Evolutionary conservation across 1,284 basidiomycete genomes (phyloP).

Genomic region (Apiotrichum domesticum): DNA sequence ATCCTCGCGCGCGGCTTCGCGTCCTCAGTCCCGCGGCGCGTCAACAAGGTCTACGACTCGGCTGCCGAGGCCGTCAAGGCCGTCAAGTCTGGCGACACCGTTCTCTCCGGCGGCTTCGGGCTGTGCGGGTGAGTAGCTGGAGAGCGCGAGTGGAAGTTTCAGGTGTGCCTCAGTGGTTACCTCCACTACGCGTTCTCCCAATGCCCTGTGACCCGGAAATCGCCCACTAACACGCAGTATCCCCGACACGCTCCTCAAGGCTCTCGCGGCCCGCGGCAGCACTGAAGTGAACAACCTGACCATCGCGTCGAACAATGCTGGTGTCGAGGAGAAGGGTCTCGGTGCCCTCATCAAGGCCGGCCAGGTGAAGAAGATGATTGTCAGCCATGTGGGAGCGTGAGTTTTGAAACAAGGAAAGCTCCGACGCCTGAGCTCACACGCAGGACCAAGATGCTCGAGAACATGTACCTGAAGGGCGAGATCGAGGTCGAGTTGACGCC

Average conservation of each 20-base stretch:
- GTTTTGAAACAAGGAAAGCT: not conserved
- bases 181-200: not conserved
- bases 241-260: constrained; percentile 16
- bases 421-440: not conserved
- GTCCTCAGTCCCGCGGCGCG: not conserved
- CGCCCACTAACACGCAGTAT: not conserved
- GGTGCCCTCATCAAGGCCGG: constrained; percentile 66
- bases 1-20: constrained; percentile 8
- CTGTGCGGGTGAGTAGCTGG: constrained; percentile 12
- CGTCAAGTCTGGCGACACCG: constrained; percentile 45
- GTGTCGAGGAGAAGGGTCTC: constrained; percentile 18
- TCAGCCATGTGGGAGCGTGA: constrained; percentile 70
- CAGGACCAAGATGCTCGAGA: constrained; percentile 44
- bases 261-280: constrained; percentile 11
- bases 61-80: constrained; percentile 12
- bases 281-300: constrained; percentile 9
- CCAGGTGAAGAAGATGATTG: constrained; percentile 76
- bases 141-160: too few species aligned
- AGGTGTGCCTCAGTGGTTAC: too few species aligned
- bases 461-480: constrained; percentile 67
- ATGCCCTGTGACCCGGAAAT: not conserved
- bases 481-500: constrained; percentile 71
- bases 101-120: constrained; percentile 20
- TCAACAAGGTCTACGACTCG: constrained; percentile 8
- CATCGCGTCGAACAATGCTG: constrained; percentile 18